Base-by-base conservation (phyloP, 352 stramenopile species). In the Pythium rishiriense region DNA sequence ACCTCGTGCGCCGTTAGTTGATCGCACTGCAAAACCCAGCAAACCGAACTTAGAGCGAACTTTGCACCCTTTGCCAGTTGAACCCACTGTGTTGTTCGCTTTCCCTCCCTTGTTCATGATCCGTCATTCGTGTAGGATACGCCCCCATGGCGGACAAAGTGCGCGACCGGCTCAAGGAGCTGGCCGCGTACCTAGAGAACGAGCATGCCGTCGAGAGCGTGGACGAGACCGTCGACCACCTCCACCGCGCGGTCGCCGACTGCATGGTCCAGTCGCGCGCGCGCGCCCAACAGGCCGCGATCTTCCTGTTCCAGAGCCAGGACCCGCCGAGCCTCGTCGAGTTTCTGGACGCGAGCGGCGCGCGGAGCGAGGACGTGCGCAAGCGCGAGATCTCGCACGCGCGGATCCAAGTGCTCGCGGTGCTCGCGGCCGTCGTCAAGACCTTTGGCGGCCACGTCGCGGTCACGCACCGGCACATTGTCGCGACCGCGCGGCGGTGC, bases 211-310 rank as follows among this genome's bases (percentile, higher is more conserved):
- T 86, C 11, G 80, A 88, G n/a, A 86, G 67, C 50, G 71, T 89
- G 33, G 79, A 92, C 9, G 81, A 92, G 70, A 82, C 67, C 28
- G 7, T 92, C 22, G 73, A 71, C 21, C 81, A 91, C 21, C 62
- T 93, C 22, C 71, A 81, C 64, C 72, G 35, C 9, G 81, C 79
- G 28, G 53, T 77, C 1, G 58, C 59, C 3, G 72, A 78, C 33
- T 69, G 73, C 29, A 91, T 93, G 83, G 64, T 56, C 31, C 79
- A 73, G 28, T 91, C 81, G 35, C 76, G 78, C 45, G 78, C 76
- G 17, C 69, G 68, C 7, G 83, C 81, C 46, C 78, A 90, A 67
- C 81, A 88, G 59, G 86, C 79, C 50, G 86, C 79, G 54, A 79
- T 86, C 56, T 61, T 81, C 28, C 57, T 93, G 50, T 87, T 90